phyloP scores from a whole-genome alignment of 1,284 basidiomycete genomes.

The Cryptococcus deneoformans region DNA sequence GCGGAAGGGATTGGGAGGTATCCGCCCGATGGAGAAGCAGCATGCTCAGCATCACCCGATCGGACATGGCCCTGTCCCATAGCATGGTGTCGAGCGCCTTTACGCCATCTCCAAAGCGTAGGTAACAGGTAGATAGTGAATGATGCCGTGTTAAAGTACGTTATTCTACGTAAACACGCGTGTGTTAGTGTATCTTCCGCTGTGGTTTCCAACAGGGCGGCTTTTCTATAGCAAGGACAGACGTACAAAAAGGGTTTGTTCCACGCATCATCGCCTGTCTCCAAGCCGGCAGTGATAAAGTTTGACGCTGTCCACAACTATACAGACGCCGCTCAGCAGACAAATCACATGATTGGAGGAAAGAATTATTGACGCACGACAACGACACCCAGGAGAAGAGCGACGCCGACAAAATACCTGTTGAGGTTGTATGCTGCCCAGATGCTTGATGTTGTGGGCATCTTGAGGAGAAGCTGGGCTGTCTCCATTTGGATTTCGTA shows the following conservation, averaged over 20 bases:
- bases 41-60: neutral
- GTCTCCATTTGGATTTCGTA: slow-evolving; percentile 21
- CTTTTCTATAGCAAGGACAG: too few species aligned
- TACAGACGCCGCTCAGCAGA: neutral
- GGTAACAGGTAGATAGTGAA: slow-evolving; percentile 90
- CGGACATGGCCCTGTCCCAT: too few species aligned
- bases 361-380: slow-evolving; percentile 20
- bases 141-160: slow-evolving; percentile 56
- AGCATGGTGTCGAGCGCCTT: neutral
- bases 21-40: slow-evolving; percentile 5
- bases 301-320: slow-evolving; percentile 47
- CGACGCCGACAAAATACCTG: slow-evolving; percentile 36
- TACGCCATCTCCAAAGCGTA: slow-evolving; percentile 36
- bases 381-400: slow-evolving; percentile 33
- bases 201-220: too few species aligned
- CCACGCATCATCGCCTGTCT: slow-evolving; percentile 25
- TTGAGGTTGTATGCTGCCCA: slow-evolving; percentile 11
- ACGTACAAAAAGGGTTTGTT: neutral
- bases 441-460: slow-evolving; percentile 8
- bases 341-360: slow-evolving; percentile 17
- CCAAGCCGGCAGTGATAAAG: slow-evolving; percentile 43
- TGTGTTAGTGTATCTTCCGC: too few species aligned
- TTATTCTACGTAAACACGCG: slow-evolving; percentile 34
- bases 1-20: slow-evolving; percentile 5
- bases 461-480: slow-evolving; percentile 20